These are phyloP conservation scores for Candida ascalaphidarum DNA, from an alignment of 805 yeast genomes.

Conservation along the genomic window DNA sequence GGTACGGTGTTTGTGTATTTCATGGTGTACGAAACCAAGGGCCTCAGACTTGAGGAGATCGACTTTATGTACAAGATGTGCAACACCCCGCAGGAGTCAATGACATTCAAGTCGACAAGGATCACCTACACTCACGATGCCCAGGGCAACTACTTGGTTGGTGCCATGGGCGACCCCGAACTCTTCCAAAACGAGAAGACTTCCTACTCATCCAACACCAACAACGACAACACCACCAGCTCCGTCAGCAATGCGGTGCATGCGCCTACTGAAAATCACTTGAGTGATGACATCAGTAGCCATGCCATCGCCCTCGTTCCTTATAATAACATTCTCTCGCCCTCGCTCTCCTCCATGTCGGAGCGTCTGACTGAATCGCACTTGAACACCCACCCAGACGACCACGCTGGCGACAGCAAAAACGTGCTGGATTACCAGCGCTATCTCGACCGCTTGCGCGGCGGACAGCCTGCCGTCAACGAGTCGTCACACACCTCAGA, in stretches of 20 bases:
- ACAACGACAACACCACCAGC: conserved; percentile 2
- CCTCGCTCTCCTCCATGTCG: conserved; percentile 7
- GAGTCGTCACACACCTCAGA: background rate
- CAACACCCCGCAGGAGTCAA: conserved; percentile 43
- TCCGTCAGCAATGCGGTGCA: conserved; percentile 1
- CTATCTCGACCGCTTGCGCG: conserved; percentile 8
- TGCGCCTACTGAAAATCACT: conserved; percentile 1
- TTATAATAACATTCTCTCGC: conserved; percentile 3
- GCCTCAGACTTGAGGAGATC: conserved; percentile 71
- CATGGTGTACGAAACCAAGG: conserved; percentile 71
- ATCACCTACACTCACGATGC: conserved; percentile 15
- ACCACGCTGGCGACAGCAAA: too few species aligned
- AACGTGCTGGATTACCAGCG: too few species aligned
- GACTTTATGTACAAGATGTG: conserved; percentile 66
- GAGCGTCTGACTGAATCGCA: too few species aligned
- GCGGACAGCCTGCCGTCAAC: background rate
- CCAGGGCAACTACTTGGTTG: conserved; percentile 1
- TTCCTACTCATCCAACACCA: conserved; percentile 8
- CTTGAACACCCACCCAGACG: too few species aligned
- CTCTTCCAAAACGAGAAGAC: conserved; percentile 4
- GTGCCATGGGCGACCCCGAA: background rate
- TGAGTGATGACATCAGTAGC: background rate
- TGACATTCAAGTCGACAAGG: conserved; percentile 33
- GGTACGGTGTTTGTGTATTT: conserved; percentile 59
- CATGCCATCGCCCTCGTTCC: conserved; percentile 2